Base-by-base conservation (phyloP, 2,329 filamentous ascomycete genomes). In the Clonostachys byssicola region DNA sequence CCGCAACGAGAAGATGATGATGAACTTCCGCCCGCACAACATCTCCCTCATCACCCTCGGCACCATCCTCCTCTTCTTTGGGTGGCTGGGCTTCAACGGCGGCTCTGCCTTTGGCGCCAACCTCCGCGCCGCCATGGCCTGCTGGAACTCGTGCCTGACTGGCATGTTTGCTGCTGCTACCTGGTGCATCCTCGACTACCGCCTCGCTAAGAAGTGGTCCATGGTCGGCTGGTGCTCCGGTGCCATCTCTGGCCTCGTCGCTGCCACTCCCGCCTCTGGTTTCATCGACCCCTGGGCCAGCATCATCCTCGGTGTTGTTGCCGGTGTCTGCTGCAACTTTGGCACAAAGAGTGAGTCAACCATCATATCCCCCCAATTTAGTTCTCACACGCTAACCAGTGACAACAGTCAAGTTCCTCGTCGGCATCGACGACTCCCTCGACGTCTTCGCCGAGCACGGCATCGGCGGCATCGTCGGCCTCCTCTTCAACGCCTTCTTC, bases 1-100 rank as follows among this genome's bases (percentile, higher is more conserved):
- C 62, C 90, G 94, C 56, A 94, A 96, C 74, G 92, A 97, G 75
- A 94, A 91, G 75, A 96, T 97, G 91, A 96, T 97, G 89, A 83
- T 96, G 71, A 97, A 97, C 80, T 97, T 97, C 81, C 89, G 94
- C 56, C 94, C 94, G 16, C 94, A 99, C 78, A 99, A 99, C 75
- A 94, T 97, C 56, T 96, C 92, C 6, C 81, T 97, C 61, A 96
- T 99, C 71, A 92, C 94, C 1, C 86, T 97, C 58, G 94, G 94
- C 53, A 97, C 94, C 5, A 81, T 96, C 54, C 81, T 99, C 59
- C 89, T 99, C 48, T 97, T 92, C 92, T 97, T 97, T 61, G 94
- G 94, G 61, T 99, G 94, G 94, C 78, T 99, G 54, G 94, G 92
- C 47, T 99, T 99, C 83, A 99, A 99, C 77, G 94, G 92, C 59